These are phyloP conservation scores for Paecilomyces niveus DNA, from an alignment of 2,329 filamentous ascomycete genomes.

Conservation along the genomic window DNA sequence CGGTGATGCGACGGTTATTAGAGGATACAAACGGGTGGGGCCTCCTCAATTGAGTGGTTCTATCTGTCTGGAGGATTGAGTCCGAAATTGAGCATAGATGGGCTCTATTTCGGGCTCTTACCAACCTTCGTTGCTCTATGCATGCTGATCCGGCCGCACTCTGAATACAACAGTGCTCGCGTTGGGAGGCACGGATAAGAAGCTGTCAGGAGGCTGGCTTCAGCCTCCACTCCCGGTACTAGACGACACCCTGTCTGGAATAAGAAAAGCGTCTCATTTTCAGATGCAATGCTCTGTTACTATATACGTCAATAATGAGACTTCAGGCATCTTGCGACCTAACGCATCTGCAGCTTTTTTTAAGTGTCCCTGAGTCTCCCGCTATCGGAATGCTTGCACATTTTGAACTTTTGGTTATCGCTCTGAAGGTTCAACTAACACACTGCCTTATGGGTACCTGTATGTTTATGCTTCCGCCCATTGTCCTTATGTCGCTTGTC, in stretches of 20 bases:
- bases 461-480: background rate
- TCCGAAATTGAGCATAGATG: background rate
- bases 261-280: background rate
- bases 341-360: background rate
- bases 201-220: background rate
- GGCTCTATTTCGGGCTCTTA: background rate
- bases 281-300: background rate
- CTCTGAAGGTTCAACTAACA: background rate
- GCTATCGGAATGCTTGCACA: background rate
- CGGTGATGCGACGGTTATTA: background rate
- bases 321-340: background rate
- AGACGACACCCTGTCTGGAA: background rate
- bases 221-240: background rate
- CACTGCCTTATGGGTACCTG: background rate
- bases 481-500: slow-evolving; percentile 1
- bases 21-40: background rate
- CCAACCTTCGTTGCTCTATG: background rate
- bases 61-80: background rate
- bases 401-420: background rate
- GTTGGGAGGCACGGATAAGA: background rate
- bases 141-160: background rate
- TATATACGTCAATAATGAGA: background rate
- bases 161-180: background rate
- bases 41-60: background rate
- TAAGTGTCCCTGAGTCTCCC: background rate